Evolutionary conservation across 1,284 basidiomycete genomes (phyloP).

Genomic region (Malassezia sympodialis): DNA sequence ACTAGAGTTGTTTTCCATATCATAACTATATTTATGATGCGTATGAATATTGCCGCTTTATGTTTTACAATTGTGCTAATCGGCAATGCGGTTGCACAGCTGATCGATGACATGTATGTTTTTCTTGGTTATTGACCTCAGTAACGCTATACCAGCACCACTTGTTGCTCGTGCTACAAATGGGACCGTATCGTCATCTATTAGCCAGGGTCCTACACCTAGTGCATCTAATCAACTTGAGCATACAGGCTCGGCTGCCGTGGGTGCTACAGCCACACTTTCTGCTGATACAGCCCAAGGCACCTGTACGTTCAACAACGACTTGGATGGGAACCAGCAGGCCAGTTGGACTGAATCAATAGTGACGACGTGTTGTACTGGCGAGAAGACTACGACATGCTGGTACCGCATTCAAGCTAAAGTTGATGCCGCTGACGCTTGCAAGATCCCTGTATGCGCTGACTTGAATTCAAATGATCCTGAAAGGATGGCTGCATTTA

Average conservation of each 20-base stretch:
- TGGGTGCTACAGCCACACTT: constrained; percentile 26
- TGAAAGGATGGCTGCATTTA: constrained; percentile 24
- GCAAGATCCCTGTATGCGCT: constrained; percentile 25
- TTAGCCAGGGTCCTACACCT: not conserved
- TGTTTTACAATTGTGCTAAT: not conserved
- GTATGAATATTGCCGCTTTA: not conserved
- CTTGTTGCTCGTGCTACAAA: not conserved
- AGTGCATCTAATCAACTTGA: constrained; percentile 10
- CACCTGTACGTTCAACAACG: constrained; percentile 23
- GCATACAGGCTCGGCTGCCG: constrained; percentile 16
- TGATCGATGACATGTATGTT: not conserved
- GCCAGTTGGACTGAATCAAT: constrained; percentile 29
- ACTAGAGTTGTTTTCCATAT: not conserved
- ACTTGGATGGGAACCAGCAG: constrained; percentile 28
- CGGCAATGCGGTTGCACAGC: not conserved
- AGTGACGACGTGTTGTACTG: constrained; percentile 31
- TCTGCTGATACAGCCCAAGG: constrained; percentile 17
- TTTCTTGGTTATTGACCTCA: not conserved
- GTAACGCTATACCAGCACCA: not conserved
- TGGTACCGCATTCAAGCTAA: constrained; percentile 24
- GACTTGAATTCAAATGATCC: constrained; percentile 24
- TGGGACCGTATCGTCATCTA: not conserved
- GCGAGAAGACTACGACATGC: constrained; percentile 19
- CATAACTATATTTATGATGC: not conserved
- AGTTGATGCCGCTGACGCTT: constrained; percentile 17